Evolutionary conservation across 176 grass and related monocot genomes (phyloP), one percentile per base, ranked within the genome.

Genomic region (Melocanna baccifera): DNA sequence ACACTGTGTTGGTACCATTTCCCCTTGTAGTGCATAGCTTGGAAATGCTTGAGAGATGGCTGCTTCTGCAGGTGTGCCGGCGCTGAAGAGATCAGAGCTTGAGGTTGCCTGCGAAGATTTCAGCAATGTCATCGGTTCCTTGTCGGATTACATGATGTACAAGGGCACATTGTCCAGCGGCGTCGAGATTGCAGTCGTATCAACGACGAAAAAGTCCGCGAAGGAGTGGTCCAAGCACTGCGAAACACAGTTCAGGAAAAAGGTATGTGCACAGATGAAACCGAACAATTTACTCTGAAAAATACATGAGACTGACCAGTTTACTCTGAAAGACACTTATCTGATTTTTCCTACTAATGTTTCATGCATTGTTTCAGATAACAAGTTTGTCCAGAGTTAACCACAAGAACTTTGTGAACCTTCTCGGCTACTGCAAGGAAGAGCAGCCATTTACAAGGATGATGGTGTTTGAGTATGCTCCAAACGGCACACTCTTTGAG

Each of bases 401-500:
- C 88, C 97, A 99, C 86, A 92, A 92, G 88, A 96, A 99, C 63
- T 96, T 96, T 71, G 87, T 92, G 26, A 99, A 96, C 81, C 90
- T 99, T 62, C 88, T 99, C 6, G 97, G 97, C 41, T 94, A 91
- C 86, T 99, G 93, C 65, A 75, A 96, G 83, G 90, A 99, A 82
- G 85, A 94, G 34, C 75, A 88, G 45, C 91, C 97, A 5, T 99
- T 99, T 47, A 94, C 97, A n/a, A 87, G 97, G 86, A 99, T 99
- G 93, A 86, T 99, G 93, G 88, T 94, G 76, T 99, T 99, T 68
- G 97, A 99, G 83, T 99, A 99, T 40, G 90, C 93, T 26, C 93
- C 97, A 9, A 96, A 91, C 73, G 97, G 97, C 74, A 96, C 93
- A 2, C 88, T 96, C 63, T 94, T 69, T 15, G 97, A 99, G 84